Evolutionary conservation across 768 basidiomycete genomes (phyloP).

Genomic region (Cystobasidiopsis lactophilus): DNA sequence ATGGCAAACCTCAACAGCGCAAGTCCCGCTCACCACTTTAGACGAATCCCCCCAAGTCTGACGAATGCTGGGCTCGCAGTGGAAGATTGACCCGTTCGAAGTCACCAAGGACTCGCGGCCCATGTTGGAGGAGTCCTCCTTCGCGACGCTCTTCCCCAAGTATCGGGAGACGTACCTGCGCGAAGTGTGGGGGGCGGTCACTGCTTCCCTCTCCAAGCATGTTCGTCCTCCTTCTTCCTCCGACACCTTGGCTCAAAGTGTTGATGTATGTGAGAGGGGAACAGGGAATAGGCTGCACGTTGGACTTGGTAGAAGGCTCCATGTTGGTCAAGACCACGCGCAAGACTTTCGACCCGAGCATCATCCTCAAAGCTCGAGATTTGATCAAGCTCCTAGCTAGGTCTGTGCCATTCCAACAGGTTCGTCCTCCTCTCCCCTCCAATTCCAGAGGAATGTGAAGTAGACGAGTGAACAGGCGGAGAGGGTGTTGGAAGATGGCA

Average conservation of each 20-base stretch:
- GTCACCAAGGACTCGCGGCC: constrained; percentile 42
- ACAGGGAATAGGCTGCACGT: constrained; percentile 73
- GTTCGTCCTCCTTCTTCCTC: constrained; percentile 27
- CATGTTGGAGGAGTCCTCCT: constrained; percentile 88
- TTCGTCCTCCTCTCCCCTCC: neutral
- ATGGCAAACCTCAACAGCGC: neutral
- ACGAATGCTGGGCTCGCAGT: constrained; percentile 24
- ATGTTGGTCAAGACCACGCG: constrained; percentile 95
- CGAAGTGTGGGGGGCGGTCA: constrained; percentile 83
- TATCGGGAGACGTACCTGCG: constrained; percentile 92
- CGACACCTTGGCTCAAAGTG: constrained; percentile 1
- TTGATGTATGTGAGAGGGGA: neutral
- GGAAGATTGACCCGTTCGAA: constrained; percentile 69
- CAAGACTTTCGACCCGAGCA: constrained; percentile 91
- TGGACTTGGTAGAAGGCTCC: constrained; percentile 85
- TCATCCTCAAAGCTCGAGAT: constrained; percentile 86
- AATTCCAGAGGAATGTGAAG: neutral
- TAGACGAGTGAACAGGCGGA: constrained; percentile 67
- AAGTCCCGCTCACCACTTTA: neutral
- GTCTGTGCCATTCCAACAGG: constrained; percentile 45
- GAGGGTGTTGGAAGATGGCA: constrained; percentile 68
- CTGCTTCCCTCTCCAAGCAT: constrained; percentile 55
- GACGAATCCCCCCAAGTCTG: neutral
- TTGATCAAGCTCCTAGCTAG: constrained; percentile 85
- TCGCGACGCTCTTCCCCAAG: constrained; percentile 93